Evolutionary conservation across 805 yeast genomes (phyloP).

Genomic region (Ogataea paraovalis): DNA sequence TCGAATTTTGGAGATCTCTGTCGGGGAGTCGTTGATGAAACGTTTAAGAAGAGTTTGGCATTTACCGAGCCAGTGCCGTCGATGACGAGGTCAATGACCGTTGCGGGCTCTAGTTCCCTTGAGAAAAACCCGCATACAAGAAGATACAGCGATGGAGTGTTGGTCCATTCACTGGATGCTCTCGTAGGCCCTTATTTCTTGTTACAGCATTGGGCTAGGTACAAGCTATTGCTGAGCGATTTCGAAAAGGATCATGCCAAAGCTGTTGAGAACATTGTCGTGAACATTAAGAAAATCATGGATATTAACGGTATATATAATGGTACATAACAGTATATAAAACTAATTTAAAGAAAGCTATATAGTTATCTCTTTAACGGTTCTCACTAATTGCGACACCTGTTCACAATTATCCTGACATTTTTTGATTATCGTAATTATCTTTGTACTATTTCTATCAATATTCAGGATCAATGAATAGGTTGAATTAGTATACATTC

Average conservation of each 20-base stretch:
- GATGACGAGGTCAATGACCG: no score
- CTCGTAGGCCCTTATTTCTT: slow-evolving; percentile 2
- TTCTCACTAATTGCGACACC: not conserved
- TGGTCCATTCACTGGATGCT: slow-evolving; percentile 1
- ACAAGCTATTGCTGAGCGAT: not conserved
- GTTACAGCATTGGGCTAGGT: slow-evolving; percentile 2
- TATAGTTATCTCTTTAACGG: not conserved
- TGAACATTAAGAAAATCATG: not conserved
- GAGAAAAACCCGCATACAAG: not conserved
- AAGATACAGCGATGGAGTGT: not conserved
- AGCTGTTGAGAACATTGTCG: not conserved
- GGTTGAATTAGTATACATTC: not conserved
- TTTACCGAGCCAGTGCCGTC: no score
- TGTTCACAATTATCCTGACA: not conserved
- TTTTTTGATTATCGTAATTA: not conserved
- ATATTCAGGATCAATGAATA: not conserved
- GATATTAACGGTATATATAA: not conserved
- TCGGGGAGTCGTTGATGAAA: not conserved
- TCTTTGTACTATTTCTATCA: not conserved
- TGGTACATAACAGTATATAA: not conserved
- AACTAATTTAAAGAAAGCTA: not conserved
- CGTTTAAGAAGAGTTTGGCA: not conserved
- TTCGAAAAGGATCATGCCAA: not conserved
- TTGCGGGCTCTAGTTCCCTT: no score
- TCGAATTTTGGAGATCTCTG: not conserved